Base-by-base conservation (phyloP, 495 filamentous ascomycete species). In the Clohesyomyces aquaticus region DNA sequence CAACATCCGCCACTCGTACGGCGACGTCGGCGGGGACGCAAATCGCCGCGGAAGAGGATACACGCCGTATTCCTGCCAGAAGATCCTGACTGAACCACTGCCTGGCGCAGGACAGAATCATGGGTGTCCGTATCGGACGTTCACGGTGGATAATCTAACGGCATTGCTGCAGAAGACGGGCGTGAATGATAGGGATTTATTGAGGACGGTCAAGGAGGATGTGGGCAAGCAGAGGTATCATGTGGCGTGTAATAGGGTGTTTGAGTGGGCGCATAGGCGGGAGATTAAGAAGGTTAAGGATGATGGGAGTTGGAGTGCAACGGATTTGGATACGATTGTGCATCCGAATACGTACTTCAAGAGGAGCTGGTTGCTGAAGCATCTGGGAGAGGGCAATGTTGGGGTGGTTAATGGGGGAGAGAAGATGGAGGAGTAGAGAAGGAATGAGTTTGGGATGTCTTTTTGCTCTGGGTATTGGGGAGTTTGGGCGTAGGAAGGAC, bases 311-410 rank as follows among this genome's bases (percentile, higher is more conserved):
- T 92, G 91, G 90, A 83, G 83, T 27, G 81, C 86, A n/a, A 80
- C 83, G 4, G 88, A 95, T 71, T 80, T 95, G 32, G 94, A 97
- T 77, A 98, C 92, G 1, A 97, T 99, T 67, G 88, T 96, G 19
- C 95, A 99, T 74, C 95, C 95, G 10, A 99, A 99, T 75, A 91
- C 91, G 57, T 99, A 97, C 75, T 98, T 98, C 76, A 93, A 94
- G 80, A 83, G 93, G 63, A 93, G 91, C 71, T 98, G 90, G 75
- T 68, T 95, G 68, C 75, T 98, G 48, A 96, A 90, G 82, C 87
- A 91, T 70, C 72, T 88, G 27, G 83, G 79, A 18, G 75, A 75
- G 65, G 73, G 68, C 41, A 71, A 71, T 67, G 68, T 27, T 25
- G 68, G 68, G 22, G 35, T 71, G 1, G 68, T 65, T 29, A 38